Conservation (phyloP, 306 rosid species). For the Sicyos edulis region DNA sequence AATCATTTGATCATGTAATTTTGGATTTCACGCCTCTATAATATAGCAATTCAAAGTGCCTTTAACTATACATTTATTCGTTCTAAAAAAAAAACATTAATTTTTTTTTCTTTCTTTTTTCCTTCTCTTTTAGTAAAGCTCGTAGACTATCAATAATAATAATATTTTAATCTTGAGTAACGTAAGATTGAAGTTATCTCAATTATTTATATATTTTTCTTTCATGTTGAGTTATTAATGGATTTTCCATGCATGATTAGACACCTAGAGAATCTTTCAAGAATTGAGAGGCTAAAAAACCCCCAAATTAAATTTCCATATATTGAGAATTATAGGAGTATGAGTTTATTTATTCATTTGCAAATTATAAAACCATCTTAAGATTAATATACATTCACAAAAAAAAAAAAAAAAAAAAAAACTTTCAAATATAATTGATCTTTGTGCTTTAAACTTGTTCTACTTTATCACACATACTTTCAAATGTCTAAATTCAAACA, state of each 20-base stretch:
- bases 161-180: neutral
- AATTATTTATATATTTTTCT: neutral
- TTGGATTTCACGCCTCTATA: constrained; percentile 21
- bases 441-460: too few species aligned
- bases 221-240: neutral
- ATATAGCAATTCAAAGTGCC: constrained; percentile 25
- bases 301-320: neutral
- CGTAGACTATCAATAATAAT: neutral
- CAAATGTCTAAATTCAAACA: too few species aligned
- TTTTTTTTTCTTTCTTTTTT: constrained; percentile 1
- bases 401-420: too few species aligned
- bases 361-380: too few species aligned
- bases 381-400: too few species aligned
- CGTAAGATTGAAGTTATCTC: constrained; percentile 13
- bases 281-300: neutral
- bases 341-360: neutral
- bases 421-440: too few species aligned
- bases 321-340: neutral
- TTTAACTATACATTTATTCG: constrained; percentile 14
- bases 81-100: too few species aligned
- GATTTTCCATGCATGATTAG: neutral
- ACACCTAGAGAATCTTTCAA: neutral
- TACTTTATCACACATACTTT: too few species aligned
- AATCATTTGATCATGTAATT: constrained; percentile 31
- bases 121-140: constrained; percentile 12